Conservation (phyloP, 371 early-diverging fungal species). For the Mucor saturninus region DNA sequence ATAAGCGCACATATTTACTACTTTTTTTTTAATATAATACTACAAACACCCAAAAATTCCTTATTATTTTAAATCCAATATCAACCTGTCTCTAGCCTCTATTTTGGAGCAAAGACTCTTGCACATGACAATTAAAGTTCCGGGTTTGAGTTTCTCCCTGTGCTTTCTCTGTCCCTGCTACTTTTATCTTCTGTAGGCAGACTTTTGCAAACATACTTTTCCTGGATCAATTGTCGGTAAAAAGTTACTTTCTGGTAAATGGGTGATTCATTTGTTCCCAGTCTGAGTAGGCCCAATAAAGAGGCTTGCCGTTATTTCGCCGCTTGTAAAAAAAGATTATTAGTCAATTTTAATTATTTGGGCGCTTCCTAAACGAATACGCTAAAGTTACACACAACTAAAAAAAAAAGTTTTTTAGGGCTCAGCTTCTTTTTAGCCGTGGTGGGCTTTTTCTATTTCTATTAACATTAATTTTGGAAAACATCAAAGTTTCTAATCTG, state of each 20-base stretch:
- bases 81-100: slow-evolving; percentile 3
- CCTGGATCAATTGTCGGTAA: too few relatives aligned
- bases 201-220: too few relatives aligned
- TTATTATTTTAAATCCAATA: slow-evolving; percentile 17
- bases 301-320: neutral
- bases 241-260: neutral
- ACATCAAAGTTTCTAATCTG: too few relatives aligned
- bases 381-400: slow-evolving; percentile 7
- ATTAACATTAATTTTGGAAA: too few relatives aligned
- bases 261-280: neutral
- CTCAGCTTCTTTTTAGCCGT: slow-evolving; percentile 14
- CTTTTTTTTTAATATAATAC: slow-evolving; percentile 6
- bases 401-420: neutral
- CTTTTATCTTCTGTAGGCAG: too few relatives aligned
- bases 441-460: too few relatives aligned
- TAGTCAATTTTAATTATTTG: neutral
- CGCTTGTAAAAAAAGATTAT: neutral
- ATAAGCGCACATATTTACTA: slow-evolving; percentile 1
- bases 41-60: slow-evolving; percentile 1
- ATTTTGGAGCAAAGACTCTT: neutral
- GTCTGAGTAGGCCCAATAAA: neutral
- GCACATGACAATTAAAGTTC: slow-evolving; percentile 5
- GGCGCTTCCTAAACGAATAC: slow-evolving; percentile 14
- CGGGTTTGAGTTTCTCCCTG: neutral
- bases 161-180: neutral